Evolutionary conservation across 345 rosid genomes (phyloP), one percentile per base, ranked within the genome.

Genomic region (Theobroma cacao): DNA sequence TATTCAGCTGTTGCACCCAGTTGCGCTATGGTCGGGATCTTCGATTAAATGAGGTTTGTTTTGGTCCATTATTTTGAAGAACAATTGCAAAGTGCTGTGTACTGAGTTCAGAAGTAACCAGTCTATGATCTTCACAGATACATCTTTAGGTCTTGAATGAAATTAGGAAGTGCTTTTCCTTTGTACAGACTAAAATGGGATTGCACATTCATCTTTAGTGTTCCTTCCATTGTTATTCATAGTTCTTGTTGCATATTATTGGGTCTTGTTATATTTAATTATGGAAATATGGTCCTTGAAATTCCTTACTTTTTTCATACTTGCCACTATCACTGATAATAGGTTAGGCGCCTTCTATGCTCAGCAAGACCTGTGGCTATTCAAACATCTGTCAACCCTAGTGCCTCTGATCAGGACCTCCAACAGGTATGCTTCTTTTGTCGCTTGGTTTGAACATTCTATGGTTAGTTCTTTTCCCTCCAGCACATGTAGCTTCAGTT

Each of bases 271-370:
- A 11, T 71, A 22, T 48, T 30, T 31, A 71, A 48, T 30, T 50
- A 50, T 70, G 30, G 41, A 48, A 30, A 20, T 31, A 33, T 72
- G 45, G 26, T 52, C 50, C 43, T 52, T 72, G 38, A 52, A 33
- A 31, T 33, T 74, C 62, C 59, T 72, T 41, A 61, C 77, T 50
- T 52, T 74, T 47, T 58, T 76, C 26, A 34, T n/a, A 33, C 48
- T 66, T 82, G 60, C 63, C 50, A 56, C 61, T 69, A 17, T 72
- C 75, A 48, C 38, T 75, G 47, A 17, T 84, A 72, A 68, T 81
- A 95, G 99, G 97, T 93, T 82, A 89, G 99, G 63, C 98, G 98
- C 50, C 86, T 93, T 84, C 66, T 95, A 80, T 88, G 98, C 83
- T 95, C 99, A 72, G 88, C 99, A 60, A 89, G 87, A 82, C 91